A percentile compares a stretch with the other conserved stretches of the same genome.
Conservation (phyloP, 371 early-diverging fungal genomes). For the Synchytrium microbalum region DNA sequence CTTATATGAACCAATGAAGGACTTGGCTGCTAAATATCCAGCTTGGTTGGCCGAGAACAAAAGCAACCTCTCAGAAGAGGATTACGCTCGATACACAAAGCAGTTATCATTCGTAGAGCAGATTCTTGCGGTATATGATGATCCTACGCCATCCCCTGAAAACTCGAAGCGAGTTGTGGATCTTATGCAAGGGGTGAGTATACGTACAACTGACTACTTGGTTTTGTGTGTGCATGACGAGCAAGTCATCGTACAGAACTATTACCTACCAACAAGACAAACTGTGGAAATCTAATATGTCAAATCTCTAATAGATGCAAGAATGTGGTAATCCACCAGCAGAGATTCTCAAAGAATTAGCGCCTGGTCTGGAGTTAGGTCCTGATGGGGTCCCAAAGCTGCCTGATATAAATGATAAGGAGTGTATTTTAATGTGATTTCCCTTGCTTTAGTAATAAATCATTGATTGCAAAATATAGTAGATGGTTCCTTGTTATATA, state of each 20-base stretch:
- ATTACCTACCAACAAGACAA: too few relatives aligned
- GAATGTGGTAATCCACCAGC: constrained; percentile 90
- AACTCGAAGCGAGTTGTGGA: constrained; percentile 58
- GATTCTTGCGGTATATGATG: constrained; percentile 71
- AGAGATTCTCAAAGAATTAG: constrained; percentile 75
- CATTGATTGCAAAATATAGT: too few relatives aligned
- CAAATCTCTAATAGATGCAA: constrained; percentile 62
- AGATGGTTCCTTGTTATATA: too few relatives aligned
- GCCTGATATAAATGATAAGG: constrained; percentile 14
- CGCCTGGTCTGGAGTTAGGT: constrained; percentile 78
- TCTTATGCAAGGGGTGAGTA: constrained; percentile 75
- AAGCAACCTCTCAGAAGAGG: constrained; percentile 51
- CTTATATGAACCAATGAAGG: constrained; percentile 89
- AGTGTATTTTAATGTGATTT: constrained; percentile 25
- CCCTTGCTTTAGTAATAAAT: too few relatives aligned
- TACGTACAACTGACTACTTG: not conserved
- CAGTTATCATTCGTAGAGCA: constrained; percentile 65
- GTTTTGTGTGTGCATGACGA: not conserved
- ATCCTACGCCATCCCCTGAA: constrained; percentile 50
- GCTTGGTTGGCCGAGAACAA: constrained; percentile 72
- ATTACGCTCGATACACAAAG: constrained; percentile 61
- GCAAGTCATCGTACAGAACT: too few relatives aligned
- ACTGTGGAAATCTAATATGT: too few relatives aligned
- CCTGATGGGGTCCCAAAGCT: constrained; percentile 61
- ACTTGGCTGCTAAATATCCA: constrained; percentile 74